Evolutionary conservation across 202 grass and related monocot species (phyloP).

Genomic region (Bolboschoenoplectus hybrid): DNA sequence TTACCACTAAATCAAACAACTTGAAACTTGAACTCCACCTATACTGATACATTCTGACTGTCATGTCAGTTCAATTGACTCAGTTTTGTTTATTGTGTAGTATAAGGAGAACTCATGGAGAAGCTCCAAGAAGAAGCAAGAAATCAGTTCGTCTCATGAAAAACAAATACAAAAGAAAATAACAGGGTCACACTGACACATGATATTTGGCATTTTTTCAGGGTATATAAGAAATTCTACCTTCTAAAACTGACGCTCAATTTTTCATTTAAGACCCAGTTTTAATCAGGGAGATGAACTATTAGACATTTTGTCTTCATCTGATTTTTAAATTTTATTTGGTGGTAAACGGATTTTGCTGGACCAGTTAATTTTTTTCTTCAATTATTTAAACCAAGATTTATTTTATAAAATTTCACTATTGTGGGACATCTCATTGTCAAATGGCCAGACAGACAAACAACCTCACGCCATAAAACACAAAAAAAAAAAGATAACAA

Average conservation of each 20-base stretch:
- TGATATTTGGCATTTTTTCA: background rate
- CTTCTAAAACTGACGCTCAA: background rate
- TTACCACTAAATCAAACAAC: too few relatives aligned
- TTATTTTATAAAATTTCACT: background rate
- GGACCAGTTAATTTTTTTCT: background rate
- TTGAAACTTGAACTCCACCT: background rate
- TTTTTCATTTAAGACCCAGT: background rate
- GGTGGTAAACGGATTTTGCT: conserved; percentile 16
- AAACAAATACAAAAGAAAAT: background rate
- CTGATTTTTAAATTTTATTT: background rate
- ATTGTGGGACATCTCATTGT: background rate
- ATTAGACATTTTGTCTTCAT: background rate
- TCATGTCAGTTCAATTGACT: background rate
- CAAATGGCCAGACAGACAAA: background rate
- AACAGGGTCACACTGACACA: background rate
- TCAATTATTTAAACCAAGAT: background rate
- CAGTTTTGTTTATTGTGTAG: background rate
- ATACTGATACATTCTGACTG: background rate
- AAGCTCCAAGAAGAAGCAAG: background rate
- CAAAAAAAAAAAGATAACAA: background rate
- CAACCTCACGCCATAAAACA: background rate
- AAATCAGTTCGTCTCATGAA: background rate
- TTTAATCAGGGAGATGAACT: background rate
- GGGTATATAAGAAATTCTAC: background rate
- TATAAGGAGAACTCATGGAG: background rate